Base-by-base conservation (phyloP, 2,329 filamentous ascomycete species). In the Alternaria tenuissima region DNA sequence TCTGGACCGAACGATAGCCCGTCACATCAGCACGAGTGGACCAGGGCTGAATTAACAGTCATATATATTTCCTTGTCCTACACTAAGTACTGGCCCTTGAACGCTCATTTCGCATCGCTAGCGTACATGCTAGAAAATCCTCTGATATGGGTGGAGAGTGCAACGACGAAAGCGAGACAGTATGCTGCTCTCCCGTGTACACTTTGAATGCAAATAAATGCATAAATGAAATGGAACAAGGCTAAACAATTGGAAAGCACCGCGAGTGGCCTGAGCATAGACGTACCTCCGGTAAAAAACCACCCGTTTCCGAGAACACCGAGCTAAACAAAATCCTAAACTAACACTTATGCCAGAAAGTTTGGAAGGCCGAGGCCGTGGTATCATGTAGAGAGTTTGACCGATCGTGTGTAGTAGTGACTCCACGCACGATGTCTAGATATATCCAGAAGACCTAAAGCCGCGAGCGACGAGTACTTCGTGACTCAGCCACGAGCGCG, bases 401-500 rank as follows among this genome's bases (percentile, higher is more conserved):
- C 20, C 9, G 30, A 12, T 16, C 24, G 16, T 36, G 14, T 38
- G 20, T 49, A 36, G 30, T 36, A 5, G 32, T 38, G 22, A 49
- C 32, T 24, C 11, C 16, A 49, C 20, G 18, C 30, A 18, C 18
- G 9, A 22, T 48, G 39, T 39, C n/a, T n/a, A 26, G 26, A 30
- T 22, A 34, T 26, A n/a, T 54, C 42, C 32, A n/a, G 26, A 14
- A 38, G 26, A 14, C 34, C 43, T 18, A 30, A 46, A 28, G 22
- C 26, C 20, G 41, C 18, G 20, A 41, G 41, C 36, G 36, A 18
- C 28, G 11, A 38, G 16, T 16, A 18, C 30, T 54, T 14, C 26
- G 18, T 20, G 20, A 14, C 39, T 68, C 48, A 69, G 34, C 55
- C 52, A 18, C 66, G 62, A 36, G 61, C 63, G 11, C 70, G 67